Conservation (phyloP, 2,329 filamentous ascomycete genomes). For the Blumeria hordei region DNA sequence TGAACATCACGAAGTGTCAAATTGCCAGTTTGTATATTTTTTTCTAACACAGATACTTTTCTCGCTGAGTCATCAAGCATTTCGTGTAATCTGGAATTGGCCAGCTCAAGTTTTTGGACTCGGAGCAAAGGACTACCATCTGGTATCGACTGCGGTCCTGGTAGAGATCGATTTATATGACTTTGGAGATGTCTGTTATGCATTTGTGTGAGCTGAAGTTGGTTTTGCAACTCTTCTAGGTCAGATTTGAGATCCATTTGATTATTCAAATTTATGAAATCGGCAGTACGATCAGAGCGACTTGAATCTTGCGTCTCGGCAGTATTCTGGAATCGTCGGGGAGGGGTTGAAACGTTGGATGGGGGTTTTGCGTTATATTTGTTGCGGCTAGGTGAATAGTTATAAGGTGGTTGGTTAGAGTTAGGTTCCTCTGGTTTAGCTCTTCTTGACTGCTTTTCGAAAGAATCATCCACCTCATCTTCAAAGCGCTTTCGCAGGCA, state of each 20-base stretch:
- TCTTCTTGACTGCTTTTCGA: slow-evolving; percentile 36
- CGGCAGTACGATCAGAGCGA: slow-evolving; percentile 63
- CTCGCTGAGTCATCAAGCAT: slow-evolving; percentile 84
- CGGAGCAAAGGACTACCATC: slow-evolving; percentile 58
- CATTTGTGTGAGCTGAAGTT: slow-evolving; percentile 84
- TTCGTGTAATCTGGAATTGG: slow-evolving; percentile 75
- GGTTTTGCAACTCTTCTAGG: slow-evolving; percentile 78
- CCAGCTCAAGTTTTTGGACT: slow-evolving; percentile 76
- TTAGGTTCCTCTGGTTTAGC: slow-evolving; percentile 72
- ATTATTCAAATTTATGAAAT: slow-evolving; percentile 64
- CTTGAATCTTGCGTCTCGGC: slow-evolving; percentile 44
- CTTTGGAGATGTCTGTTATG: slow-evolving; percentile 80
- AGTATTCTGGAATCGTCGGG: slow-evolving; percentile 42
- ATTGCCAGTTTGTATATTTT: slow-evolving; percentile 66
- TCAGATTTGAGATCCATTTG: slow-evolving; percentile 80
- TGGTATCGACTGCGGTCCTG: slow-evolving; percentile 32
- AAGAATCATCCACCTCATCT: slow-evolving; percentile 42
- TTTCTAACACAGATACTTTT: slow-evolving; percentile 76
- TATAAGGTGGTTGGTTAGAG: slow-evolving; percentile 51
- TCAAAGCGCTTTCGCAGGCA: slow-evolving; percentile 53
- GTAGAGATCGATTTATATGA: slow-evolving; percentile 49
- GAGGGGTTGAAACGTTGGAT: slow-evolving; percentile 57
- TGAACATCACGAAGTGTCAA: slow-evolving; percentile 78
- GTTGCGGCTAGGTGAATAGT: slow-evolving; percentile 45
- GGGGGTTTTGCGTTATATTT: slow-evolving; percentile 32